A percentile compares a stretch with the other conserved stretches of the same genome.
phyloP scores from a whole-genome alignment of 2,329 filamentous ascomycete genomes.

The Cytospora paraplurivora region DNA sequence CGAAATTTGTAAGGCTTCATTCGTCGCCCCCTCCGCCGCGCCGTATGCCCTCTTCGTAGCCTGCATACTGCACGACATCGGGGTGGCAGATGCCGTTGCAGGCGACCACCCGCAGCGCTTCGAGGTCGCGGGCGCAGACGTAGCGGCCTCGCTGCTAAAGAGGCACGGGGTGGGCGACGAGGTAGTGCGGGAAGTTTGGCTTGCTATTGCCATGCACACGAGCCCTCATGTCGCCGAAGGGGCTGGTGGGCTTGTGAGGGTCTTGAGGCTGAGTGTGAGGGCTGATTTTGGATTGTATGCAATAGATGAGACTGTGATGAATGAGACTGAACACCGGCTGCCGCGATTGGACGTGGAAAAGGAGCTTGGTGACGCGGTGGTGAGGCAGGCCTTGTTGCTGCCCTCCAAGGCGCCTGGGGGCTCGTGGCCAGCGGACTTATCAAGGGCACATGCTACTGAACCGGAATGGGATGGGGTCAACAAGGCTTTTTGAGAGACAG shows the following conservation, averaged over 20 bases:
- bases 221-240: slow-evolving; percentile 42
- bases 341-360: slow-evolving; percentile 34
- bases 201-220: slow-evolving; percentile 41
- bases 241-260: slow-evolving; percentile 38
- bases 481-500: slow-evolving; percentile 27
- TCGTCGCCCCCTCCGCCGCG: not conserved
- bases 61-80: slow-evolving; percentile 42
- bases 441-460: slow-evolving; percentile 31
- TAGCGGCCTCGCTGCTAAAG: slow-evolving; percentile 36
- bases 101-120: slow-evolving; percentile 37
- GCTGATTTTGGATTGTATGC: slow-evolving; percentile 37
- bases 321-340: slow-evolving; percentile 28
- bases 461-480: slow-evolving; percentile 34
- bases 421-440: slow-evolving; percentile 32
- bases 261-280: slow-evolving; percentile 38
- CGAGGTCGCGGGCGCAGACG: slow-evolving; percentile 37
- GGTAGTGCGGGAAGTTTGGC: slow-evolving; percentile 39
- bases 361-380: slow-evolving; percentile 34
- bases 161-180: slow-evolving; percentile 33
- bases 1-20: not conserved
- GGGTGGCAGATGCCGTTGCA: slow-evolving; percentile 37
- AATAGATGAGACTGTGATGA: slow-evolving; percentile 4
- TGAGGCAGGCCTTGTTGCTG: slow-evolving; percentile 28
- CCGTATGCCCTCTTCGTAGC: slow-evolving; percentile 39
- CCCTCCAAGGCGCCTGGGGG: slow-evolving; percentile 31